Evolutionary conservation across 1,284 basidiomycete species (phyloP), one percentile per base, ranked within the genome.

Genomic region (Trichosporon ovoides): DNA sequence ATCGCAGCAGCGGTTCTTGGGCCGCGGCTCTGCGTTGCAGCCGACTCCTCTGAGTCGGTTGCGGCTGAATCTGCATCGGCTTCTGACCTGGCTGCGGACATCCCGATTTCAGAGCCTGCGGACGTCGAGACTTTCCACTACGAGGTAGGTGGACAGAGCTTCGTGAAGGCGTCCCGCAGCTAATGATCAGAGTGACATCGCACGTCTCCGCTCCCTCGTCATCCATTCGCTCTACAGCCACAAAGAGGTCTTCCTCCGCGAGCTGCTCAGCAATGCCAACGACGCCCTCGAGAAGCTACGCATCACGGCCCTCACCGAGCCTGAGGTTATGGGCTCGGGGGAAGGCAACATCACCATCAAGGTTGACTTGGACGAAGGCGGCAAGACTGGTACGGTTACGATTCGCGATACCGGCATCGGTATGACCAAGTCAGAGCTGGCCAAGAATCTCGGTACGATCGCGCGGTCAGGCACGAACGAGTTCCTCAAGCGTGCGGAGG

Each of bases 271-370:
- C 12, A 97, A 97, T 72, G 87, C 91, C 34, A 95, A 95, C 74
- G 93, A 97, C 74, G 93, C 94, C 1, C 80, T 96, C 38, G 93
- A 97, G 75, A 97, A 96, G 76, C 83, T 94, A 49, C 87, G 93
- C 24, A 79, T 96, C 36, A 86, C 85, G 28, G 81, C 89, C 13
- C 80, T 97, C 63, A 93, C 83, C n/a, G 87, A 94, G 73, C 86
- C 85, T 68, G 77, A 75, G 22, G 79, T 87, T 16, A 85, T 89
- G 79, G 82, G 85, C 64, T 60, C 57, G 16, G 76, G 75, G 40
- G 80, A 82, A 36, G 83, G 85, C 61, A 97, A 97, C 71, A 87
- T 97, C 61, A 93, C 90, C 16, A 87, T 97, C 68, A 85, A 87
- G 70, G 83, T 88, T 14, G 75, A 83, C 36, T 84, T 83, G 67